Percentiles rank a stretch among this genome's conserved stretches.
Evolutionary conservation across 2,329 filamentous ascomycete species (phyloP).

Genomic region (Arthroderma sp.): DNA sequence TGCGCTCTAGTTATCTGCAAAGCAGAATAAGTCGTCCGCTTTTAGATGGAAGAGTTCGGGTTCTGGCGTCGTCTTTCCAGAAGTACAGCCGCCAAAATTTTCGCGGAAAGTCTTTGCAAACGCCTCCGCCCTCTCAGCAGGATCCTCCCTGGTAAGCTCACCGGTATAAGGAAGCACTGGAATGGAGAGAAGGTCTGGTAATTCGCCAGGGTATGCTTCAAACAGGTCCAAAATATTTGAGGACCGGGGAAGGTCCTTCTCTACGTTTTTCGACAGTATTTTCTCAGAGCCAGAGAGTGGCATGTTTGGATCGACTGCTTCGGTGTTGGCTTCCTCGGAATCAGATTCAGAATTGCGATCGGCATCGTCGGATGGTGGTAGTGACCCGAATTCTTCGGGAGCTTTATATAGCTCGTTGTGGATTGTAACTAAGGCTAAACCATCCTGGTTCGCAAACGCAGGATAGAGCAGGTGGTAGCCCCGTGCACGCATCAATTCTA

Average conservation of each 20-base stretch:
- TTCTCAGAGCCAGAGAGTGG: neutral
- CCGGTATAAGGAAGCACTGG: slow-evolving; percentile 56
- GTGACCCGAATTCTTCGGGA: slow-evolving; percentile 51
- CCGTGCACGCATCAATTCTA: slow-evolving; percentile 61
- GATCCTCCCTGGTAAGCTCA: slow-evolving; percentile 27
- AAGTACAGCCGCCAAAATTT: slow-evolving; percentile 54
- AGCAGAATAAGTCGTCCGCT: slow-evolving; percentile 55
- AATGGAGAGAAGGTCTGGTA: slow-evolving; percentile 36
- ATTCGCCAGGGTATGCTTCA: slow-evolving; percentile 33
- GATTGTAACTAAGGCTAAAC: slow-evolving; percentile 51
- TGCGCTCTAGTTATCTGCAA: slow-evolving; percentile 7
- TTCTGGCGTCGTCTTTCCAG: slow-evolving; percentile 21
- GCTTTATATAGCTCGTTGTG: slow-evolving; percentile 61
- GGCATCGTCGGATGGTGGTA: slow-evolving; percentile 17
- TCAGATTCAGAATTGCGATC: neutral
- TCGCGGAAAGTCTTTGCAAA: slow-evolving; percentile 49
- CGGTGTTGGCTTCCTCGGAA: slow-evolving; percentile 1
- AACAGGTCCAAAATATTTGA: slow-evolving; percentile 37
- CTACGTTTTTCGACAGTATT: slow-evolving; percentile 8
- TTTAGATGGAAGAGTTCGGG: slow-evolving; percentile 20
- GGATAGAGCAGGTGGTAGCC: slow-evolving; percentile 76
- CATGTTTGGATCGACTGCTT: neutral
- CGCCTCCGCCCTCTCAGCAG: slow-evolving; percentile 29
- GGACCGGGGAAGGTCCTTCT: slow-evolving; percentile 19
- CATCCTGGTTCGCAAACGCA: slow-evolving; percentile 35